Conservation (phyloP, 495 filamentous ascomycete species). For the Aspergillus egyptiacus region DNA sequence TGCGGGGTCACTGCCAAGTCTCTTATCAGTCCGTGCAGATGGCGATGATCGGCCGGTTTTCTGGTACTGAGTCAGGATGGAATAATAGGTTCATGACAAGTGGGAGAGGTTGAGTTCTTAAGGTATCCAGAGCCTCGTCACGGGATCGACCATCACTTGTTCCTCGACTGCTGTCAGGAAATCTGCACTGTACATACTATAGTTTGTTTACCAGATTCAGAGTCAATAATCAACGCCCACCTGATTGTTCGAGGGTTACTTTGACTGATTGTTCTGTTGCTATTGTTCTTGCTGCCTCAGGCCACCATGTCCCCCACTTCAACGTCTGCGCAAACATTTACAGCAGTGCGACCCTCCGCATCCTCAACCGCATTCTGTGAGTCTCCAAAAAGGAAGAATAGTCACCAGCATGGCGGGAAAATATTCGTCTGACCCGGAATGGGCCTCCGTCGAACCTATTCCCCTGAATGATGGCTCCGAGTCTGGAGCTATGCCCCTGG, state of each 20-base stretch:
- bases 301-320: slow-evolving; percentile 20
- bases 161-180: too few species aligned
- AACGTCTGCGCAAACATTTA: slow-evolving; percentile 9
- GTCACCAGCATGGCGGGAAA: slow-evolving; percentile 28
- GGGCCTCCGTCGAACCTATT: slow-evolving; percentile 79
- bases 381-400: neutral
- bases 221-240: neutral
- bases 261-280: slow-evolving; percentile 10
- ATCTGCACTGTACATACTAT: too few species aligned
- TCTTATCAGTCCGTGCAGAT: too few species aligned
- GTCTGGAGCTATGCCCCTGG: slow-evolving; percentile 59
- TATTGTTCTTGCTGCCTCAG: slow-evolving; percentile 23
- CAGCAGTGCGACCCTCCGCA: neutral
- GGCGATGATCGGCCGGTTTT: too few species aligned
- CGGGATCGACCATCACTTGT: too few species aligned
- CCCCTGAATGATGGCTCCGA: slow-evolving; percentile 69
- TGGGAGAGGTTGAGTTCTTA: too few species aligned
- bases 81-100: too few species aligned
- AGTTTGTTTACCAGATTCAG: neutral
- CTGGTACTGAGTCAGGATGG: too few species aligned
- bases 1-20: too few species aligned
- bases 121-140: too few species aligned
- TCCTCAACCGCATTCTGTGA: neutral
- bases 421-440: slow-evolving; percentile 67
- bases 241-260: neutral